These are phyloP conservation scores for Fusarium napiforme DNA, from an alignment of 2,329 filamentous ascomycete species.

Conservation along the genomic window DNA sequence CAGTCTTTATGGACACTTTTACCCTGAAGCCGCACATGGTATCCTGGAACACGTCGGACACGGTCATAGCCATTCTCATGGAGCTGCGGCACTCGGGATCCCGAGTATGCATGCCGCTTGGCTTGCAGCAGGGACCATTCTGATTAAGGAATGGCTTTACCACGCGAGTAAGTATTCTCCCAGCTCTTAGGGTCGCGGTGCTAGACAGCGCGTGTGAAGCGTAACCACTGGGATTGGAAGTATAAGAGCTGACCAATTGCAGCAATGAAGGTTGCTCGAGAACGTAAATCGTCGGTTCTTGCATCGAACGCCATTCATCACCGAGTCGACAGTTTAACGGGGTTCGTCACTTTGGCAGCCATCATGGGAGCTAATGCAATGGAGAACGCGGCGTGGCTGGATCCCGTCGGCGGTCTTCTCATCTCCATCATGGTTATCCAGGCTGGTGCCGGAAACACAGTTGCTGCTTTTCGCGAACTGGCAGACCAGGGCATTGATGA, in stretches of 20 bases:
- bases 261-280: conserved; percentile 95
- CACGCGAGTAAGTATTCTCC: conserved; percentile 82
- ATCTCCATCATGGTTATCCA: conserved; percentile 95
- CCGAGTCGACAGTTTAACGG: conserved; percentile 93
- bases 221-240: background rate
- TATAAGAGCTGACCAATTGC: conserved; percentile 42
- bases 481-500: conserved; percentile 91
- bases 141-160: conserved; percentile 97
- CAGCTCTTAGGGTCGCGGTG: background rate
- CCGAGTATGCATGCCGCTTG: conserved; percentile 95
- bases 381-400: conserved; percentile 87
- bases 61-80: conserved; percentile 73
- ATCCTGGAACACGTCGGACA: conserved; percentile 70
- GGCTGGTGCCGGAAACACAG: conserved; percentile 88
- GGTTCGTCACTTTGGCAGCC: conserved; percentile 88
- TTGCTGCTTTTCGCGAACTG: conserved; percentile 83
- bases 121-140: conserved; percentile 89
- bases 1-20: conserved; percentile 77
- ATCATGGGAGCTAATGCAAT: conserved; percentile 91
- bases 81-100: conserved; percentile 55
- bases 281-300: conserved; percentile 94
- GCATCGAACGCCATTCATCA: conserved; percentile 97
- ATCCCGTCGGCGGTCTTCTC: conserved; percentile 90
- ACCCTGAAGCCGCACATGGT: conserved; percentile 75
- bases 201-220: background rate